phyloP scores from a whole-genome alignment of 306 rosid genomes.

The Acacia confusa region DNA sequence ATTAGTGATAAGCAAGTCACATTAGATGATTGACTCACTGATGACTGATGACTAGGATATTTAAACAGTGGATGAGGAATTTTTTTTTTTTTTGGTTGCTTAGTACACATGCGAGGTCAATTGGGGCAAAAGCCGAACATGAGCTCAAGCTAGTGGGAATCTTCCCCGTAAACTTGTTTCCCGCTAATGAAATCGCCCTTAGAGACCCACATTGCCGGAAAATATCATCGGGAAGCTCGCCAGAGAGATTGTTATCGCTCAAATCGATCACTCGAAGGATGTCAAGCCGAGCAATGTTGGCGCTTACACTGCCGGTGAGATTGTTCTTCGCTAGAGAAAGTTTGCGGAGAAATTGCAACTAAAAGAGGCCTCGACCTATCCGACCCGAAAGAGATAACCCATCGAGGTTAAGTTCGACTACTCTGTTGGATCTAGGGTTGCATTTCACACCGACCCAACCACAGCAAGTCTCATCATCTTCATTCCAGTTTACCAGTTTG shows the following conservation, averaged over 20 bases:
- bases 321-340: conserved; percentile 74
- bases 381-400: conserved; percentile 81
- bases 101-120: too few relatives aligned
- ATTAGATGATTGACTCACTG: too few relatives aligned
- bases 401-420: conserved; percentile 75
- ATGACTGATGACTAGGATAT: too few relatives aligned
- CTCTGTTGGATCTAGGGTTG: conserved; percentile 90
- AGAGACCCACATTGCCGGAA: conserved; percentile 95
- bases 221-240: conserved; percentile 68
- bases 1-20: too few relatives aligned
- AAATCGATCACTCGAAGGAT: conserved; percentile 77
- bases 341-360: conserved; percentile 66
- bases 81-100: too few relatives aligned
- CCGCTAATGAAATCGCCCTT: conserved; percentile 63
- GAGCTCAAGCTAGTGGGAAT: conserved; percentile 70
- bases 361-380: conserved; percentile 76
- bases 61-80: too few relatives aligned
- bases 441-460: conserved; percentile 83
- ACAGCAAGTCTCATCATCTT: conserved; percentile 83
- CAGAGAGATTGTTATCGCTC: conserved; percentile 72
- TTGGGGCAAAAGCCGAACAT: conserved; percentile 63
- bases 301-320: conserved; percentile 68
- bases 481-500: conserved; percentile 75
- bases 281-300: conserved; percentile 63
- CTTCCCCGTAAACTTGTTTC: conserved; percentile 68